Base-by-base conservation (phyloP, 768 basidiomycete genomes). In the Leccinum uliginosum region DNA sequence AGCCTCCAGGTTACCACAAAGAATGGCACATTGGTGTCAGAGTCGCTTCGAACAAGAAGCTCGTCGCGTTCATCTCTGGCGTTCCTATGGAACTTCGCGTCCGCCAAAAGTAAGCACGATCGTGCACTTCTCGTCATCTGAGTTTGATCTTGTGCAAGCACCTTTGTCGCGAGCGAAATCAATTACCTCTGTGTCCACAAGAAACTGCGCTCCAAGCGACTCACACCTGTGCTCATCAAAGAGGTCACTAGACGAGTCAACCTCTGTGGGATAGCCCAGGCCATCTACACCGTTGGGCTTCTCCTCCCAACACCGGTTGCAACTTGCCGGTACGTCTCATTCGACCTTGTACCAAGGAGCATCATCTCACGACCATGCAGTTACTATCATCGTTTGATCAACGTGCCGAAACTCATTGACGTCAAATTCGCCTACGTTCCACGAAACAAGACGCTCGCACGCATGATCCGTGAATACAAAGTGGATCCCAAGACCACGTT, bases 171-270 rank as follows among this genome's bases (percentile, higher is more conserved):
- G 43, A 86, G 86, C 69, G 97, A 98, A 73, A 95, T 99, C 76
- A 99, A 98, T 72, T 98, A 91, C 73, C 87, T 99, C 50, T 96
- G 93, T 65, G 86, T 98, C 1, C 95, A 97, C 81, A 99, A 99
- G 78, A 98, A 97, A 73, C 76, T 98, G 34, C 88, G 97, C 17
- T 91, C 93, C 0, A 98, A 98, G 71, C 89, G 97, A 40, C 78
- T 98, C 23, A 87, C 97, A 0, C 97, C 97, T 1, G 91, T 98
- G 12, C 80, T 99, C 50, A 98, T 99, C 75, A 97, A 97, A 70
- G 97, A 99, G 68, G 89, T 98, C 24, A 98, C 97, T 0, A 81
- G 97, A 21, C 91, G 92, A 67, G 90, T 91, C 52, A 84, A 98
- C 70, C 79, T 98, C 35, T 81, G 84, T 60, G 91, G 91, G 30